Evolutionary conservation across 352 stramenopile genomes (phyloP), one percentile per base, ranked within the genome.

Genomic region (Phytophthora niederhauseri): DNA sequence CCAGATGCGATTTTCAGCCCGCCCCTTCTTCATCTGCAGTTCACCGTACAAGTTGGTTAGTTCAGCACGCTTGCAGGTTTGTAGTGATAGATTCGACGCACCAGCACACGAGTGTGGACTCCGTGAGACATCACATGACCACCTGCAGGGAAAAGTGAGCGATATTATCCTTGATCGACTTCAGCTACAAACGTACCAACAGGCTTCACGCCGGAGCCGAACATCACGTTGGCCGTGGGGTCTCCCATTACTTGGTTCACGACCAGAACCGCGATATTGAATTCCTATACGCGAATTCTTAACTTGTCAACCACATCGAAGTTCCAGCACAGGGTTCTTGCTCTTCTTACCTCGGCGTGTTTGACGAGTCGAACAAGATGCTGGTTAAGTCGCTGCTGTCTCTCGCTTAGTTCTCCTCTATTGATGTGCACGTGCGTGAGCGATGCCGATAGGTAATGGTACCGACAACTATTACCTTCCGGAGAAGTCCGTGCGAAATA

Each of bases 111-210:
- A 12, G 97, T 99, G 56, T 98, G 99, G 11, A 95, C 98, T 22
- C 97, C 98, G 76, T 99, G 98, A 2, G 98, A 98, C 65, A 99
- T 98, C 58, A 99, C 84, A 56, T 95, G 85, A 5, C 87, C 89
- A 61, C 85, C 81, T 90, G 55, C 15, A 50, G 50, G 55, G 4
- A 55, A 43, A 19, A 28, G 68, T 38, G 31, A 38, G 31, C 7
- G 14, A 38, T 38, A 38, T 4, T 38, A 38, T 38, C 31, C 31
- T 43, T n/a, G 36, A 19, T 45, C 12, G 14, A n/a, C 5, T 58
- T 57, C 24, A 2, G 43, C 14, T 15, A 5, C 31, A 11, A 12
- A 61, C 79, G 20, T 80, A 83, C 90, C 91, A 24, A 94, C 87
- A 41, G 92, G 90, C 51, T 97, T 97, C 56, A 96, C 84, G 8